These are phyloP conservation scores for Musa acuminata DNA, from an alignment of 176 grass and related monocot species.

Conservation along the genomic window DNA sequence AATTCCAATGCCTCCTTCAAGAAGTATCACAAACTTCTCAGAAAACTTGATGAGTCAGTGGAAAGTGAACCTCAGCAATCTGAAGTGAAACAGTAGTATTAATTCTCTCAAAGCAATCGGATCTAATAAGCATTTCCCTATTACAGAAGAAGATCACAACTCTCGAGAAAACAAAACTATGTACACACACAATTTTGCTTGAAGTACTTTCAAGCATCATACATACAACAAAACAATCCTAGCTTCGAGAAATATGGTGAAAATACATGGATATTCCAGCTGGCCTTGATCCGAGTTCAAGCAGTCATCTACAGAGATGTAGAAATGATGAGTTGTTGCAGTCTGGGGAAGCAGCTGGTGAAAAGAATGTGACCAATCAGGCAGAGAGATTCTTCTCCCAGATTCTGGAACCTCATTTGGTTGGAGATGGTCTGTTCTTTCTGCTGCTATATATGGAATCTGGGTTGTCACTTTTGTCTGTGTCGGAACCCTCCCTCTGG, in stretches of 20 bases:
- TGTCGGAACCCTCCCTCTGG: constrained; percentile 69
- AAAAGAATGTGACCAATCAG: neutral
- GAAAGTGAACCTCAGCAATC: too few species aligned
- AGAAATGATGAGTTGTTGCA: neutral
- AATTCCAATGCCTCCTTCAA: too few species aligned
- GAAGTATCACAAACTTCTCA: too few species aligned
- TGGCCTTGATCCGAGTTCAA: neutral
- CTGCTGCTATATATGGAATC: constrained; percentile 43
- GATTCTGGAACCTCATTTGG: constrained; percentile 26
- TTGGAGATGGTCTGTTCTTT: constrained; percentile 37
- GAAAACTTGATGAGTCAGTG: too few species aligned
- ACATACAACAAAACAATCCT: constrained; percentile 9
- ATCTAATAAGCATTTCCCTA: neutral
- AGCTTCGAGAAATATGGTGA: neutral
- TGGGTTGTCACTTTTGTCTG: constrained; percentile 66
- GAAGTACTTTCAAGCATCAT: neutral
- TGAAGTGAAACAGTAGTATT: neutral
- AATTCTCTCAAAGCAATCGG: neutral
- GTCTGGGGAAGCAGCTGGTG: neutral
- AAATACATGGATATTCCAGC: neutral
- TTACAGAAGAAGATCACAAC: neutral
- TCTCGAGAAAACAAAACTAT: neutral
- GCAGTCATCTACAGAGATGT: neutral
- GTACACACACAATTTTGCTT: neutral
- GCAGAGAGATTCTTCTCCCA: neutral